A percentile compares a stretch with the other conserved stretches of the same genome.
Evolutionary conservation across 345 rosid species (phyloP).

Genomic region (Capsella bursapastoris): DNA sequence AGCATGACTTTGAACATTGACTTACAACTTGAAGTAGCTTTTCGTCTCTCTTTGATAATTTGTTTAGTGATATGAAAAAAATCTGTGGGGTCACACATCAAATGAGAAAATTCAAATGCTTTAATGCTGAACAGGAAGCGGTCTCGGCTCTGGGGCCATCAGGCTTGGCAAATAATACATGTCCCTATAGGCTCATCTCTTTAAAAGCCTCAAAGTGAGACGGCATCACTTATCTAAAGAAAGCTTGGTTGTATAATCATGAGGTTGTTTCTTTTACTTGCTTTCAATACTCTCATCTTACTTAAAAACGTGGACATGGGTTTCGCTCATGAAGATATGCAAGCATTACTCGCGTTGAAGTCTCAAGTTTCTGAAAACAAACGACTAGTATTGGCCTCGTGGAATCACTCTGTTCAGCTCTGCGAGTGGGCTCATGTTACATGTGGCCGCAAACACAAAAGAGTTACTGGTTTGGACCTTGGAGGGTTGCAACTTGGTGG

Average conservation of each 20-base stretch:
- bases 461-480: slow-evolving; percentile 36
- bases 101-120: neutral
- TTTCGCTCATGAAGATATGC: neutral
- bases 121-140: neutral
- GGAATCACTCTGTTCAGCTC: slow-evolving; percentile 38
- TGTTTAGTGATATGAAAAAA: no score
- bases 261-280: neutral
- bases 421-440: slow-evolving; percentile 44
- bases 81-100: neutral
- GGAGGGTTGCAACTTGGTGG: slow-evolving; percentile 28
- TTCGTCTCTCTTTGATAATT: no score
- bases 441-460: slow-evolving; percentile 34
- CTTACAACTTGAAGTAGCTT: no score
- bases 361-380: slow-evolving; percentile 25
- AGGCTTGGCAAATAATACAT: neutral
- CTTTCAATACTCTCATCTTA: slow-evolving; percentile 3
- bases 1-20: no score
- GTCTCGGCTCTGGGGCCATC: neutral
- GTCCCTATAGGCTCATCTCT: neutral
- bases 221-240: neutral
- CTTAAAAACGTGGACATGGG: neutral
- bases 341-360: slow-evolving; percentile 28
- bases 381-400: slow-evolving; percentile 25
- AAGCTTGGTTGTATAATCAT: neutral
- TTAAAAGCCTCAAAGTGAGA: neutral